Conservation (phyloP, 192 early-diverging fungal genomes). For the Backusella circina region DNA sequence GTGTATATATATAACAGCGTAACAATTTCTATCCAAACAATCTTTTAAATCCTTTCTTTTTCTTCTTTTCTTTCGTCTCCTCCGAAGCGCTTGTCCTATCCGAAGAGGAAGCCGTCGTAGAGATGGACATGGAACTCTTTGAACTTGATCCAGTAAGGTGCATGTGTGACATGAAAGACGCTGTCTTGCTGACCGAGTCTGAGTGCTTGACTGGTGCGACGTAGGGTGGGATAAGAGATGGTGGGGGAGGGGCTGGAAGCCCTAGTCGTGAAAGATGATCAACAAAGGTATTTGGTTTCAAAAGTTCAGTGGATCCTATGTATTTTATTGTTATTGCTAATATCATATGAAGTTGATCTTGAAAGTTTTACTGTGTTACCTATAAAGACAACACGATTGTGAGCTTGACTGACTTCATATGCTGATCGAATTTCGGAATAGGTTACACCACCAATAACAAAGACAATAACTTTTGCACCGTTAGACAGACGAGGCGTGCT, state of each 20-base stretch:
- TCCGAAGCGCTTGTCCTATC: background rate
- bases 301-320: constrained; percentile 25
- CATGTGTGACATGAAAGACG: constrained; percentile 10
- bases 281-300: constrained; percentile 22
- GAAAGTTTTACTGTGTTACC: constrained; percentile 43
- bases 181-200: background rate
- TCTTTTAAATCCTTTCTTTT: constrained; percentile 29
- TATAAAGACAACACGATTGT: constrained; percentile 64
- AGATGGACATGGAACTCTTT: background rate
- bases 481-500: background rate
- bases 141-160: background rate
- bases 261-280: constrained; percentile 19
- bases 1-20: background rate
- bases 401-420: constrained; percentile 60
- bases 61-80: constrained; percentile 25
- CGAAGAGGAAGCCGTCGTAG: background rate
- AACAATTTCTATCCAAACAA: constrained; percentile 21
- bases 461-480: constrained; percentile 68
- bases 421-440: constrained; percentile 71
- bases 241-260: constrained; percentile 2
- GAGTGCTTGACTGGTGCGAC: constrained; percentile 11
- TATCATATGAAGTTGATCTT: too few species aligned
- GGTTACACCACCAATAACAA: constrained; percentile 78
- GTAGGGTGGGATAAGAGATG: constrained; percentile 23
- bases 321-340: background rate